These are phyloP conservation scores for Botrytis pseudocinerea DNA, from an alignment of 2,329 filamentous ascomycete genomes.

Conservation along the genomic window DNA sequence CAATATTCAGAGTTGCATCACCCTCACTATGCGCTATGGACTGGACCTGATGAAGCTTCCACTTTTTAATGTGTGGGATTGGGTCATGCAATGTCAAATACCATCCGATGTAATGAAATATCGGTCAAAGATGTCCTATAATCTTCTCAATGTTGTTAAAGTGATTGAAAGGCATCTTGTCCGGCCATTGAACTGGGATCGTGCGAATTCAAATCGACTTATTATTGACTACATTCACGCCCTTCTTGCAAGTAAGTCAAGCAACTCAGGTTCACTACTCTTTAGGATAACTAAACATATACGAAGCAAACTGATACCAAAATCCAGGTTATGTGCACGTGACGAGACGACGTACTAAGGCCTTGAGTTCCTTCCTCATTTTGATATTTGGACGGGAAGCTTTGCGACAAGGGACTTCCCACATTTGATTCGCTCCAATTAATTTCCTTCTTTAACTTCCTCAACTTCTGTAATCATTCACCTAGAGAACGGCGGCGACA, in stretches of 20 bases:
- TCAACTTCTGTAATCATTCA: background rate
- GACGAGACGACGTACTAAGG: background rate
- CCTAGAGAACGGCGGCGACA: background rate
- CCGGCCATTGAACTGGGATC: background rate
- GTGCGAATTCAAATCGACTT: background rate
- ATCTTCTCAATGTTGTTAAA: background rate
- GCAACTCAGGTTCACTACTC: no score
- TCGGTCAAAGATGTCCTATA: background rate
- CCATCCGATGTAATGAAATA: background rate
- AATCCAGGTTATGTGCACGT: background rate
- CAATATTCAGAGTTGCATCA: background rate
- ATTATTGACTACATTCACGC: background rate
- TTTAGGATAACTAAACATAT: background rate
- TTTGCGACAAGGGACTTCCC: background rate
- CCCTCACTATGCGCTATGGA: background rate
- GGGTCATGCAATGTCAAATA: background rate
- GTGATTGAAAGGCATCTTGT: background rate
- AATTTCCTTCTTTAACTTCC: background rate
- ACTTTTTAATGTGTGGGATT: background rate
- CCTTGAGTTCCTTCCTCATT: slow-evolving; percentile 13
- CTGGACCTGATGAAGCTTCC: background rate
- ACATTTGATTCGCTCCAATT: background rate
- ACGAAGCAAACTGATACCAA: background rate
- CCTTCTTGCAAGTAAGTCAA: background rate
- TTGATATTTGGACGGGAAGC: background rate